These are phyloP conservation scores for Colletotrichum lini DNA, from an alignment of 2,329 filamentous ascomycete species.

Conservation along the genomic window DNA sequence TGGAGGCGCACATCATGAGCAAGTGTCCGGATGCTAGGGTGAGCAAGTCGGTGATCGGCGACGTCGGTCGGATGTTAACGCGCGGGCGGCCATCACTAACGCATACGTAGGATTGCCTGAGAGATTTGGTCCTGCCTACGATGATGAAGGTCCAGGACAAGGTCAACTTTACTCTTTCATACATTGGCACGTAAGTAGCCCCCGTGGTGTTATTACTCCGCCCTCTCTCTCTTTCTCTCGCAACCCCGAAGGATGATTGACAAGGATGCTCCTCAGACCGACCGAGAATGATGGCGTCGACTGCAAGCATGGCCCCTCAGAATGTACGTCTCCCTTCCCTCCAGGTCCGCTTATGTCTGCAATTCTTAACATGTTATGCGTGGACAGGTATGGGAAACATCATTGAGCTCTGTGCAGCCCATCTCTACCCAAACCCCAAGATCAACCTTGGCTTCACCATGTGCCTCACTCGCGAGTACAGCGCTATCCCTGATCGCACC, in stretches of 20 bases:
- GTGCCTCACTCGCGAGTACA: slow-evolving; percentile 85
- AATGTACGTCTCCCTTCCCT: slow-evolving; percentile 66
- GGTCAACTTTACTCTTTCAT: slow-evolving; percentile 92
- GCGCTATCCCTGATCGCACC: slow-evolving; percentile 81
- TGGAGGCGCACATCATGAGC: slow-evolving; percentile 97
- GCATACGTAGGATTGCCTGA: slow-evolving; percentile 77
- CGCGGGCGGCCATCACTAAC: slow-evolving; percentile 5
- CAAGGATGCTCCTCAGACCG: slow-evolving; percentile 59
- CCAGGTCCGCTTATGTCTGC: too few relatives aligned
- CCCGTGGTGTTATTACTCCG: too few relatives aligned
- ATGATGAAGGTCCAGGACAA: slow-evolving; percentile 88
- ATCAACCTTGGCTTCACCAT: slow-evolving; percentile 93
- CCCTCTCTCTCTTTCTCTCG: not conserved
- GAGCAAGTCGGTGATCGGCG: slow-evolving; percentile 35
- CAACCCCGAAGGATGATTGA: slow-evolving; percentile 17
- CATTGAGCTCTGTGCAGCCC: slow-evolving; percentile 89
- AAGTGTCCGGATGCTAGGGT: slow-evolving; percentile 93
- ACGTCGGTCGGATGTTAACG: not conserved
- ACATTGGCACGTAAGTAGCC: slow-evolving; percentile 80
- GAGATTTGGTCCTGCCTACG: slow-evolving; percentile 83
- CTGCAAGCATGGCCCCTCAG: slow-evolving; percentile 90
- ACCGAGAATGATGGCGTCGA: slow-evolving; percentile 85
- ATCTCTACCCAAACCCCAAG: slow-evolving; percentile 87
- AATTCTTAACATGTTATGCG: not conserved
- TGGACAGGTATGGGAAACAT: slow-evolving; percentile 84